Evolutionary conservation across 768 basidiomycete species (phyloP).

Genomic region (Tricholoma sp.): DNA sequence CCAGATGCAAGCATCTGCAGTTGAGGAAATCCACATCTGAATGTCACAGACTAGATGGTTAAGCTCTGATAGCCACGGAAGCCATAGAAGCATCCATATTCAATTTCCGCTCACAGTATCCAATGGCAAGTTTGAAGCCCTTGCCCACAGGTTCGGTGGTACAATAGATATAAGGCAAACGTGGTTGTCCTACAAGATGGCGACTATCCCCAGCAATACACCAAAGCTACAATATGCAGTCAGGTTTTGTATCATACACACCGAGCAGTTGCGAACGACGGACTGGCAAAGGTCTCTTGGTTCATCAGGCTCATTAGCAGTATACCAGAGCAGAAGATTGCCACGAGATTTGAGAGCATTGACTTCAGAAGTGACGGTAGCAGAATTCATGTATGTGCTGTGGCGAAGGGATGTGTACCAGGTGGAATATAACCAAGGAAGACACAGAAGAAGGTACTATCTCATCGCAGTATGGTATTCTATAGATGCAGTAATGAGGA

Average conservation of each 20-base stretch:
- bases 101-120: not conserved
- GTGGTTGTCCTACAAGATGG: not conserved
- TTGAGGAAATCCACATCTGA: conserved; percentile 10
- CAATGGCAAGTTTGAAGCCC: not conserved
- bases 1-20: conserved; percentile 15
- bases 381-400: conserved; percentile 60
- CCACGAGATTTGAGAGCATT: conserved; percentile 59
- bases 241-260: not conserved
- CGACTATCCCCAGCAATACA: not conserved
- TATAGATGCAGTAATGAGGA: too few relatives aligned
- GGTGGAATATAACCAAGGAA: too few relatives aligned
- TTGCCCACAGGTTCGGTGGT: not conserved
- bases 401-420: conserved; percentile 8
- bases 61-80: conserved; percentile 1
- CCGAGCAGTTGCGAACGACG: not conserved
- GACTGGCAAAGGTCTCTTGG: not conserved
- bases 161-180: not conserved
- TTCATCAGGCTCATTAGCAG: conserved; percentile 69
- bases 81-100: not conserved
- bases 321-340: conserved; percentile 72
- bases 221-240: not conserved
- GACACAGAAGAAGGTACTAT: too few relatives aligned
- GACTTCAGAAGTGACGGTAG: conserved; percentile 63
- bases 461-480: too few relatives aligned
- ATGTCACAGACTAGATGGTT: too few relatives aligned